Conservation (phyloP, 2,329 filamentous ascomycete species). For the Tricladium varicosporioides region DNA sequence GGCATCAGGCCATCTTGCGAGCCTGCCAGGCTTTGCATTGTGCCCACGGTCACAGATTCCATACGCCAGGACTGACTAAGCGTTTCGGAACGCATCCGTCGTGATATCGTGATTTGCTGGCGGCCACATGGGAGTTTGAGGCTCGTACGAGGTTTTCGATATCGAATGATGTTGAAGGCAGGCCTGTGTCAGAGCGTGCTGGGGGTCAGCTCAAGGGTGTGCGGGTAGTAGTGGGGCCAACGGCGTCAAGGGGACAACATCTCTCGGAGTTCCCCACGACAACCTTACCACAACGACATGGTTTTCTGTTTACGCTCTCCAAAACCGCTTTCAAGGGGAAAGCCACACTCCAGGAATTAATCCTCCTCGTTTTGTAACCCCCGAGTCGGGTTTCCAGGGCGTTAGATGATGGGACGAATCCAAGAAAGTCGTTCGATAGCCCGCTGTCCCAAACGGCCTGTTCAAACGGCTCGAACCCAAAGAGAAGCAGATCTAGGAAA, state of each 20-base stretch:
- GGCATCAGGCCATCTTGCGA: conserved; percentile 1
- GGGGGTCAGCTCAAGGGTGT: neutral
- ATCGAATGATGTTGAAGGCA: conserved; percentile 14
- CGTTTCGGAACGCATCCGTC: conserved; percentile 12
- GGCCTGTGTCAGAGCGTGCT: conserved; percentile 5
- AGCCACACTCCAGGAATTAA: neutral
- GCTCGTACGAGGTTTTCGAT: conserved; percentile 9
- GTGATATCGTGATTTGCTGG: neutral
- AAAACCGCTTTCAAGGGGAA: neutral
- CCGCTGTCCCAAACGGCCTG: neutral
- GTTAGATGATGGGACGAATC: neutral
- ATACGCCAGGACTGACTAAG: conserved; percentile 1
- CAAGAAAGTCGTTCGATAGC: neutral
- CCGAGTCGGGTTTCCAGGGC: neutral
- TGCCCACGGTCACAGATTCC: conserved; percentile 3
- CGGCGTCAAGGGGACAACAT: neutral
- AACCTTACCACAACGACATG: neutral
- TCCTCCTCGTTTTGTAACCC: neutral
- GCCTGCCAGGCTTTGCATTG: conserved; percentile 1
- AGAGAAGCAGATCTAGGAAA: neutral
- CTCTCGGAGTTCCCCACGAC: neutral
- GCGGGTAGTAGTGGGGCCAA: conserved; percentile 1
- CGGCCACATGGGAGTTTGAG: conserved; percentile 7
- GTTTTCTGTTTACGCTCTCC: neutral
- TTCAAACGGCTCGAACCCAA: neutral